These are phyloP conservation scores for Begonia masoniana DNA, from an alignment of 306 rosid genomes.

Conservation along the genomic window DNA sequence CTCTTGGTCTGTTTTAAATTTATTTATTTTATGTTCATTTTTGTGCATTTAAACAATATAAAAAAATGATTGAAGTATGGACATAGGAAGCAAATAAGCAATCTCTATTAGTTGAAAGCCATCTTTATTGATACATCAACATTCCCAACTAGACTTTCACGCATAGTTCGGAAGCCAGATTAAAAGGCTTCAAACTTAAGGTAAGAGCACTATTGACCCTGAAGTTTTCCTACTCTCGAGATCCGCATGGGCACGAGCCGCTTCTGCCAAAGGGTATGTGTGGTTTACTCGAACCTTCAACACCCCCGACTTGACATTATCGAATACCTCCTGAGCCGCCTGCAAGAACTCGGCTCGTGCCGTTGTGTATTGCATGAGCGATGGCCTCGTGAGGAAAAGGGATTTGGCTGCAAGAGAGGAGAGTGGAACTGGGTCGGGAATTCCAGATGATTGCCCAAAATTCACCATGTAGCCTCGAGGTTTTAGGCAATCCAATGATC, in stretches of 20 bases:
- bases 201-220: slow-evolving; percentile 74
- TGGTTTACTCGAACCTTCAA: slow-evolving; percentile 67
- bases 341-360: slow-evolving; percentile 59
- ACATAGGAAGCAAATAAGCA: too few species aligned
- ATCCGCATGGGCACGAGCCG: slow-evolving; percentile 70
- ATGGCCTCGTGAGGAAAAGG: slow-evolving; percentile 73
- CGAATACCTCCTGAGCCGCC: slow-evolving; percentile 65
- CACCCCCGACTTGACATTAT: slow-evolving; percentile 37
- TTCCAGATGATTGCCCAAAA: slow-evolving; percentile 84
- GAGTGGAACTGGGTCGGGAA: slow-evolving; percentile 77
- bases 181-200: slow-evolving; percentile 15
- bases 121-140: not conserved
- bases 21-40: too few species aligned
- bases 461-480: slow-evolving; percentile 60
- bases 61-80: too few species aligned
- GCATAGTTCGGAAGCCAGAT: not conserved
- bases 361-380: slow-evolving; percentile 37
- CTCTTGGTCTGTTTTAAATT: too few species aligned
- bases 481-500: slow-evolving; percentile 74
- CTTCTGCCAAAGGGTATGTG: slow-evolving; percentile 66
- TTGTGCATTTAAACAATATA: too few species aligned
- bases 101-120: slow-evolving; percentile 3
- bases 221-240: slow-evolving; percentile 66
- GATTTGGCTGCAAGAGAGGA: slow-evolving; percentile 56
- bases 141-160: not conserved